Base-by-base conservation (phyloP, 192 early-diverging fungal species). In the Coemansia sp. region DNA sequence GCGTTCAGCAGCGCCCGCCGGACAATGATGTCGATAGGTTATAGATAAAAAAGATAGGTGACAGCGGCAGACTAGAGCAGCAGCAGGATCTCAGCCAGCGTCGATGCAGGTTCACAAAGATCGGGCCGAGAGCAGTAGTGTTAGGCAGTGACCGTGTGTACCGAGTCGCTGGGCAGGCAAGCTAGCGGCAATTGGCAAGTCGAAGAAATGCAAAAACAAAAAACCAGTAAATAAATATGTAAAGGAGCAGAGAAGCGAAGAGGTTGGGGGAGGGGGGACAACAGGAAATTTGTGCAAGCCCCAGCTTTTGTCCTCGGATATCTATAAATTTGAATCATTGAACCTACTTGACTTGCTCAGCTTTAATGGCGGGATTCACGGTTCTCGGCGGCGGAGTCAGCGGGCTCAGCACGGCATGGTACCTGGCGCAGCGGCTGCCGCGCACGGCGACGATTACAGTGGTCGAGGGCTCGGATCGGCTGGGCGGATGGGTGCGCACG, bases 341-440 rank as follows among this genome's bases (percentile, higher is more conserved):
- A n/a, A n/a, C n/a, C n/a, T n/a, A n/a, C n/a, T 62, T 17, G 17
- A 20, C 29, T 39, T n/a, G 43, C 12, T 60, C 22, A 51, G 9
- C 12, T 37, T 3, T 47, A 40, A 81, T 81, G 73, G 47, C 70
- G 47, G 62, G 68, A 57, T 82, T 94, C 67, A 86, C 87, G 6
- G 89, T 98, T n/a, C 77, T 98, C 6, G 96, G 96, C 36, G 95
- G 93, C 35, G 97, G 97, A 31, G 91, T 99, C 68, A 90, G 90
- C 20, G 95, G 95, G 14, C 88, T 98, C 17, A 88, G 90, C 40
- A 82, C 93, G 3, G 94, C 94, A 4, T 95, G 88, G 86, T 92
- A 91, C 77, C 76, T 94, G 17, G 74, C 91, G 7, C 80, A 80
- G 31, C 64, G 67, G 31, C 65, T 86, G 31, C 74, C 76, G 35